Percentiles rank a stretch among this genome's conserved stretches.
phyloP scores from a whole-genome alignment of 768 basidiomycete genomes.

The Mycena metata region DNA sequence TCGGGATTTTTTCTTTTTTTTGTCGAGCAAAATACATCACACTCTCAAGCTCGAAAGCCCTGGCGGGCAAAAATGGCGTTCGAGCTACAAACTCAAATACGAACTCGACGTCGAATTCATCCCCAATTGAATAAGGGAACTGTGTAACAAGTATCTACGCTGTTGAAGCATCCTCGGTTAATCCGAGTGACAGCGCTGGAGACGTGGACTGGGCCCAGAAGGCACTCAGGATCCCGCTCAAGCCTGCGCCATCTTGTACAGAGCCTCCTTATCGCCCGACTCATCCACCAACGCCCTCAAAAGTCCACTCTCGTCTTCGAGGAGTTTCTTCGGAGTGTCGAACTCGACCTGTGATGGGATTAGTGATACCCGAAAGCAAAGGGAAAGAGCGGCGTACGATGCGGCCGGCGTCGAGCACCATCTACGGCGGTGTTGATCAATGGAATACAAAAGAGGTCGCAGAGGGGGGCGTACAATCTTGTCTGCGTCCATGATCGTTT shows the following conservation, averaged over 20 bases:
- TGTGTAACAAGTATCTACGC: too few species aligned
- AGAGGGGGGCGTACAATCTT: conserved; percentile 34
- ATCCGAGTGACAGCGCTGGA: too few species aligned
- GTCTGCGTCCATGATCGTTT: conserved; percentile 11
- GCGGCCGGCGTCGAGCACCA: conserved; percentile 25
- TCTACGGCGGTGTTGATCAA: background rate
- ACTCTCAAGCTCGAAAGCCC: too few species aligned
- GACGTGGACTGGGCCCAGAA: too few species aligned
- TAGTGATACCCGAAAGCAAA: background rate
- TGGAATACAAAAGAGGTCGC: too few species aligned
- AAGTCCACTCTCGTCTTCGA: conserved; percentile 6
- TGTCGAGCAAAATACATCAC: too few species aligned
- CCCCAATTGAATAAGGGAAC: too few species aligned
- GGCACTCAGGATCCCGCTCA: background rate
- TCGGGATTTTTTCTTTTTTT: too few species aligned
- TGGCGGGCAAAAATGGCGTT: too few species aligned
- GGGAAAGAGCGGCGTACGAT: background rate
- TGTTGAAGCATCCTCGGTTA: too few species aligned
- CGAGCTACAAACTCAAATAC: too few species aligned
- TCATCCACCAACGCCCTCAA: conserved; percentile 22
- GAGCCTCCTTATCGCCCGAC: conserved; percentile 16
- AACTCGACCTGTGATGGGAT: conserved; percentile 15
- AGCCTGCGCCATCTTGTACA: conserved; percentile 12
- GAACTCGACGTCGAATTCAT: too few species aligned
- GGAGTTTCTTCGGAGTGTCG: conserved; percentile 5